Percentiles rank a stretch among this genome's conserved stretches.
These are phyloP conservation scores for Solanum arcanum DNA, from an alignment of 257 asterid genomes.

Conservation along the genomic window DNA sequence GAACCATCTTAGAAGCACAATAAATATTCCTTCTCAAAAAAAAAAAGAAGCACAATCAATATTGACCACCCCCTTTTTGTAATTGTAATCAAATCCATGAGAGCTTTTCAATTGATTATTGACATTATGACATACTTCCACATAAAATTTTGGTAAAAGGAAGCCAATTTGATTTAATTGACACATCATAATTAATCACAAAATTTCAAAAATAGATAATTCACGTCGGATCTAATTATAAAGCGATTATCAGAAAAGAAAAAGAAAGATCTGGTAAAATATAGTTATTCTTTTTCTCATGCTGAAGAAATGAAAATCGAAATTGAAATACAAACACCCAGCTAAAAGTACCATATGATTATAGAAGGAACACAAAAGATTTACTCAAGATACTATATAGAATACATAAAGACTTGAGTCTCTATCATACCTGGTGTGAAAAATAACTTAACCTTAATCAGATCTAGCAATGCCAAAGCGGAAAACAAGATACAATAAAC, in stretches of 20 bases:
- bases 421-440: constrained; percentile 24
- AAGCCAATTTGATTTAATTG: neutral
- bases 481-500: neutral
- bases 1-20: neutral
- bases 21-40: neutral
- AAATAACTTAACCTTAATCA: constrained; percentile 14
- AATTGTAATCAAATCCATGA: neutral
- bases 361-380: neutral
- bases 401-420: neutral
- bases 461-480: constrained; percentile 31
- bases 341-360: neutral
- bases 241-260: neutral
- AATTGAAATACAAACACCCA: neutral
- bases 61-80: neutral
- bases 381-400: neutral
- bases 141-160: neutral
- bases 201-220: neutral
- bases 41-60: neutral
- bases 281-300: neutral
- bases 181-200: neutral
- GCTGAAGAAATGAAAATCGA: neutral
- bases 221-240: neutral
- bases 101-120: neutral
- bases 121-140: neutral
- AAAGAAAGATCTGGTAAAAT: neutral